A percentile compares a stretch with the other conserved stretches of the same genome.
Conservation (phyloP, 1,139 yeast species). For the Suhomyces chickasaworum region DNA sequence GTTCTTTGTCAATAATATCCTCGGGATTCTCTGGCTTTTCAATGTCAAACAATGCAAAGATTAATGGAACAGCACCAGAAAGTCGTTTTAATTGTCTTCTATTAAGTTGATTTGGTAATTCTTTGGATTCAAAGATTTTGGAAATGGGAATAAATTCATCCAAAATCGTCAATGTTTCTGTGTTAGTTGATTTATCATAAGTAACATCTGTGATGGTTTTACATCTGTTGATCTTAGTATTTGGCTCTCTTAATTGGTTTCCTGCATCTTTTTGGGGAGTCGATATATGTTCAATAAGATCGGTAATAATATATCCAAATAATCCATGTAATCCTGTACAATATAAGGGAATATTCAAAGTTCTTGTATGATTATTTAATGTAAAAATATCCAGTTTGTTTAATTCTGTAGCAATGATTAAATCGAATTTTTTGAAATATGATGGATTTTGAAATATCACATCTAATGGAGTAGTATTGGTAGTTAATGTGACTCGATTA, state of each 20-base stretch:
- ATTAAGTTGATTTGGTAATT: constrained; percentile 47
- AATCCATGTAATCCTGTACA: constrained; percentile 74
- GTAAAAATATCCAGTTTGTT: constrained; percentile 39
- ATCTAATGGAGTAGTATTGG: constrained; percentile 39
- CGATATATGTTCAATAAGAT: constrained; percentile 66
- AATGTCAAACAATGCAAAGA: constrained; percentile 55
- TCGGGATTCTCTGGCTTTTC: constrained; percentile 31
- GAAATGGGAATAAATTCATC: constrained; percentile 51
- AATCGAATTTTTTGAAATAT: constrained; percentile 62
- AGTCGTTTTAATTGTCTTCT: constrained; percentile 60
- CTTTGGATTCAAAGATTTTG: constrained; percentile 36
- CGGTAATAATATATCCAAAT: constrained; percentile 80
- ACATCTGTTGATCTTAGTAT: constrained; percentile 50
- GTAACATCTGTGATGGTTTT: constrained; percentile 56
- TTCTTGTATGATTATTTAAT: constrained; percentile 59
- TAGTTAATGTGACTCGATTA: constrained; percentile 63
- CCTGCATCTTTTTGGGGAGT: constrained; percentile 47
- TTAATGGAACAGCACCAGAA: constrained; percentile 61
- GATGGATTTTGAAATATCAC: constrained; percentile 23
- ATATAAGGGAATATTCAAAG: constrained; percentile 63
- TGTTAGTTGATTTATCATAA: constrained; percentile 28
- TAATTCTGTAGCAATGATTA: constrained; percentile 77
- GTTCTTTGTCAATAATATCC: constrained; percentile 31
- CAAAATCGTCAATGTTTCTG: constrained; percentile 57
- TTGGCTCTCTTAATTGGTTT: constrained; percentile 47